Evolutionary conservation across 371 early-diverging fungal genomes (phyloP), one percentile per base, ranked within the genome.

Genomic region (Rhizopus sp.): DNA sequence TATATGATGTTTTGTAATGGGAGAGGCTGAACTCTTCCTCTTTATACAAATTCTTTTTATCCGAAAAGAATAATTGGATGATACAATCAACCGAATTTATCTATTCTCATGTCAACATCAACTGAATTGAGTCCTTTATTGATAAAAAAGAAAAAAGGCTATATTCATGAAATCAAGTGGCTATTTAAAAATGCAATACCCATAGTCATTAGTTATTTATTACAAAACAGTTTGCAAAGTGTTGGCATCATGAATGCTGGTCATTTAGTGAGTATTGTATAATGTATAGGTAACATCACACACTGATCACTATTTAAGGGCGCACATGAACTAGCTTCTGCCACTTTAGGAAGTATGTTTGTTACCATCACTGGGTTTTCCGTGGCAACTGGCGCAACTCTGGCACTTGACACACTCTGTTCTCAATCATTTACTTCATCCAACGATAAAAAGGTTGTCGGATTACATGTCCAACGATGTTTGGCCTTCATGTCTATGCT

Each of bases 391-490:
- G 93, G 91, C n/a, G 76, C 88, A 45, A 84, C 89, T 5, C 77
- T 90, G 38, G 92, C 89, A 0, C 76, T 95, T n/a, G 94, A 95
- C 66, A 93, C 94, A 6, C 82, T 95, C 16, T 92, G 93, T 59
- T 88, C 91, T 10, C 94, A 95, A 64, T 80, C 93, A 3, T 90
- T 75, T 60, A 93, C 94, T 0, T 88, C 81, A 0, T 64, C 83
- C 3, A 72, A 68, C 9, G 89, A 93, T 66, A 77, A 80, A 37
- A 81, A 78, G 15, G 68, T 86, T 5, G 78, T 91, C 2, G 94
- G 94, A 7, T 70, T 92, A 9, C 91, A 92, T 46, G 75, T 94
- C 23, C 92, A 93, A 66, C 87, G 95, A 1, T 88, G 87, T 0
- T 74, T 94, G 8, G 75, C 92, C 30, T 75, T 91, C 51, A 72